phyloP scores from a whole-genome alignment of 23 red algal genomes.

The Pyropia haitanensis region DNA sequence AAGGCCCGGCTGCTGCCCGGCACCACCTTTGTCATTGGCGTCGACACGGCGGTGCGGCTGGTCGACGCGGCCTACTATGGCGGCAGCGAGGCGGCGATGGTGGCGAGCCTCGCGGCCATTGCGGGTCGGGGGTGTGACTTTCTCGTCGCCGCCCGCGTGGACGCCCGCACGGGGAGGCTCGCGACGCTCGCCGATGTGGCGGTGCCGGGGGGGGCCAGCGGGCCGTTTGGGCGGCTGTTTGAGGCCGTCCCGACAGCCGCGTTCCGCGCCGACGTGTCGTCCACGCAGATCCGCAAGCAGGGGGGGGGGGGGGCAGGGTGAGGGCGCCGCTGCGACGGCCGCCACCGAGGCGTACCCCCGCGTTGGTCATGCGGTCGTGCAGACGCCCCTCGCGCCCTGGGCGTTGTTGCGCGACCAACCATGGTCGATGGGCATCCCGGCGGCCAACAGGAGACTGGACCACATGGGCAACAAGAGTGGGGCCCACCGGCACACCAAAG shows the following conservation, averaged over 20 bases:
- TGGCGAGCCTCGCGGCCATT: slow-evolving; percentile 25
- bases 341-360: no score
- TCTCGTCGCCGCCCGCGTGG: slow-evolving; percentile 55
- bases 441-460: no score
- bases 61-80: slow-evolving; percentile 68
- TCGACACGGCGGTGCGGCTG: slow-evolving; percentile 59
- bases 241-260: slow-evolving; percentile 25
- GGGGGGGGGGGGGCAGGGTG: neutral
- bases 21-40: slow-evolving; percentile 67
- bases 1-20: slow-evolving; percentile 45
- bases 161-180: slow-evolving; percentile 14
- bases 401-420: no score
- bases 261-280: slow-evolving; percentile 64
- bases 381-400: no score
- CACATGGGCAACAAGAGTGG: no score
- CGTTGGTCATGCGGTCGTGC: no score
- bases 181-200: slow-evolving; percentile 42
- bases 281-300: slow-evolving; percentile 29
- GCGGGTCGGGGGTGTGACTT: slow-evolving; percentile 39
- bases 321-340: neutral
- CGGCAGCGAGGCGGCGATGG: slow-evolving; percentile 22
- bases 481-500: no score
- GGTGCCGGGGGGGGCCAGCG: slow-evolving; percentile 11
- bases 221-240: slow-evolving; percentile 49
- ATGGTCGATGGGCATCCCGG: no score